These are phyloP conservation scores for Moesziomyces sp. DNA, from an alignment of 1,284 basidiomycete genomes.

Conservation along the genomic window DNA sequence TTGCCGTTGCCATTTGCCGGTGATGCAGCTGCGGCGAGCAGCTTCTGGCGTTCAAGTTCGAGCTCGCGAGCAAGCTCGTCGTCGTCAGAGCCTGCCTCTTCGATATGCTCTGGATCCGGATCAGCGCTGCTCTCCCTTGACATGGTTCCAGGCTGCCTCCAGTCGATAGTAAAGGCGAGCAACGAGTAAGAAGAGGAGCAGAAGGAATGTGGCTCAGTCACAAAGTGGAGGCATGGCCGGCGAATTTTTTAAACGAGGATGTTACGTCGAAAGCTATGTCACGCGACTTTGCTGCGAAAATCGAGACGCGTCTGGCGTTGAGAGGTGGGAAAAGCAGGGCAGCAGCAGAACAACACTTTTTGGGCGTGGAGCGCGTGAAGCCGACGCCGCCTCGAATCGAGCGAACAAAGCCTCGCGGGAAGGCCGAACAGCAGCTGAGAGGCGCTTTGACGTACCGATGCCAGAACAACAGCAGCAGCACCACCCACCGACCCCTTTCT, in stretches of 20 bases:
- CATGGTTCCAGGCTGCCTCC: slow-evolving; percentile 3
- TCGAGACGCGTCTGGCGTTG: slow-evolving; percentile 21
- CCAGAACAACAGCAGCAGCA: not conserved
- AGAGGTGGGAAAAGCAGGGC: not conserved
- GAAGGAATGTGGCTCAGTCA: not conserved
- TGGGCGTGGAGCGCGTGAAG: too few relatives aligned
- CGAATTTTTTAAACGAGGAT: not conserved
- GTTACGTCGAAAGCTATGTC: slow-evolving; percentile 1
- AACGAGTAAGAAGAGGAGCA: not conserved
- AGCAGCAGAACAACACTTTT: slow-evolving; percentile 15
- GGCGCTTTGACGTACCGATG: not conserved
- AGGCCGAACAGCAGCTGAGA: not conserved
- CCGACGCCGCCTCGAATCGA: too few relatives aligned
- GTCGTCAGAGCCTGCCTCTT: slow-evolving; percentile 8
- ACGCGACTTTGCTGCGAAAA: too few relatives aligned
- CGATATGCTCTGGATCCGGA: not conserved
- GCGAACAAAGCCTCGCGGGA: too few relatives aligned
- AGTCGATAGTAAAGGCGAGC: not conserved
- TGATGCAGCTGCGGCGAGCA: slow-evolving; percentile 14
- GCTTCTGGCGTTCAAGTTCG: slow-evolving; percentile 29
- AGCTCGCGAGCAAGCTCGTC: slow-evolving; percentile 30
- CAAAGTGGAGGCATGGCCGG: slow-evolving; percentile 34
- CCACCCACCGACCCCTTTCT: not conserved
- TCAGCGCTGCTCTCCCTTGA: slow-evolving; percentile 3
- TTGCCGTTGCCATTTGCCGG: not conserved